A percentile compares a stretch with the other conserved stretches of the same genome.
These are phyloP conservation scores for Apiospora hydei DNA, from an alignment of 2,329 filamentous ascomycete genomes.

Conservation along the genomic window DNA sequence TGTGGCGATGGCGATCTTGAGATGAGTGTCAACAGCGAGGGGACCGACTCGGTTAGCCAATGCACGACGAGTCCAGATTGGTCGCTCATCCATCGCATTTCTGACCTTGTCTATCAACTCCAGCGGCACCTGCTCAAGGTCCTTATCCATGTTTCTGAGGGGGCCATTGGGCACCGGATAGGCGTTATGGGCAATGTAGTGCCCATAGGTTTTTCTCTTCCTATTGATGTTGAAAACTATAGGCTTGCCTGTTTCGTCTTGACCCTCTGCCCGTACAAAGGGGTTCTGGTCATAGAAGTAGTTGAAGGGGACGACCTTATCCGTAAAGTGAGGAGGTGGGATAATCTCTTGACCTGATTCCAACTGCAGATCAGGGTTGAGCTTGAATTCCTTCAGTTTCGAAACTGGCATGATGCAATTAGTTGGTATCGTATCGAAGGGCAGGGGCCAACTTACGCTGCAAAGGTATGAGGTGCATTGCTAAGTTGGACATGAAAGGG, in stretches of 20 bases:
- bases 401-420: constrained; percentile 48
- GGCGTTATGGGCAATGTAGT: constrained; percentile 67
- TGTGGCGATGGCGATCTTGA: constrained; percentile 82
- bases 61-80: constrained; percentile 86
- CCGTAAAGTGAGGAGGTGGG: constrained; percentile 80
- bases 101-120: constrained; percentile 70
- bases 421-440: constrained; percentile 29
- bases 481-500: constrained; percentile 74
- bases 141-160: constrained; percentile 62
- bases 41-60: constrained; percentile 74
- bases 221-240: constrained; percentile 64
- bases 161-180: constrained; percentile 71
- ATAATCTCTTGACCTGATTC: constrained; percentile 72
- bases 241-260: constrained; percentile 60
- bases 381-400: constrained; percentile 67
- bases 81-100: constrained; percentile 73
- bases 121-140: constrained; percentile 64
- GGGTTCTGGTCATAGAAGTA: constrained; percentile 88
- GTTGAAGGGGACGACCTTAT: constrained; percentile 76
- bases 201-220: constrained; percentile 58
- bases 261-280: constrained; percentile 69
- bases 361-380: constrained; percentile 68
- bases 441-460: constrained; percentile 60
- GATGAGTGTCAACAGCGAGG: constrained; percentile 59
- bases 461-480: constrained; percentile 73